These are phyloP conservation scores for Coriaria nepalensis DNA, from an alignment of 306 rosid genomes.

Conservation along the genomic window DNA sequence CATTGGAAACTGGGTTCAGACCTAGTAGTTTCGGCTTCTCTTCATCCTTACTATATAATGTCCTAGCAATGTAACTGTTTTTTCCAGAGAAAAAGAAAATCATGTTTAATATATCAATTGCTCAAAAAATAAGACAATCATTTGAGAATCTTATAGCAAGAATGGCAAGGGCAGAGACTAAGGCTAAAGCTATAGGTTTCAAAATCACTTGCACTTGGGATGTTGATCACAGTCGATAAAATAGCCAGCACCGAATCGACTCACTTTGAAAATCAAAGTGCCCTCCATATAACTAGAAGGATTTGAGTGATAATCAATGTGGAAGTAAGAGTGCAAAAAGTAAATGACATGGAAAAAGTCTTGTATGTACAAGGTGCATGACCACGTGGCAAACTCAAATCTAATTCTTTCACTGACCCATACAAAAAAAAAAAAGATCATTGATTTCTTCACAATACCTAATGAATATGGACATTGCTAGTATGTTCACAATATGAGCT, in stretches of 20 bases:
- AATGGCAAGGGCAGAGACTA: not conserved
- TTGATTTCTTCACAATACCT: constrained; percentile 25
- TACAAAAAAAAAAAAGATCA: too few relatives aligned
- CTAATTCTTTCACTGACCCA: too few relatives aligned
- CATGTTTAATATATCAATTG: too few relatives aligned
- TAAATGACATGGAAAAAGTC: too few relatives aligned
- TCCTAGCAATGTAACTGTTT: constrained; percentile 79
- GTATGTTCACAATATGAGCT: constrained; percentile 68
- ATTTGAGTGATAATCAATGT: too few relatives aligned
- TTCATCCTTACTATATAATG: constrained; percentile 50
- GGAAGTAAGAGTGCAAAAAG: too few relatives aligned
- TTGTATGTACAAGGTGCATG: too few relatives aligned
- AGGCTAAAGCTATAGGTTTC: not conserved
- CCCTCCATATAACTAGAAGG: constrained; percentile 77
- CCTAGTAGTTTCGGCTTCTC: constrained; percentile 80
- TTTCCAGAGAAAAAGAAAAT: constrained; percentile 15
- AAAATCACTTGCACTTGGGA: constrained; percentile 76
- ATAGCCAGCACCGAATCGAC: constrained; percentile 85
- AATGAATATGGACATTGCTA: constrained; percentile 61
- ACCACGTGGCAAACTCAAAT: too few relatives aligned
- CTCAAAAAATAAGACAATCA: too few relatives aligned
- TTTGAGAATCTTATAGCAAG: not conserved
- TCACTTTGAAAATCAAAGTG: constrained; percentile 76
- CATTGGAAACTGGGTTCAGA: constrained; percentile 43
- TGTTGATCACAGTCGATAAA: constrained; percentile 91